Percentiles rank a stretch among this genome's conserved stretches.
Conservation (phyloP, 2,329 filamentous ascomycete genomes). For the Dothidotthia symphoricarpi region DNA sequence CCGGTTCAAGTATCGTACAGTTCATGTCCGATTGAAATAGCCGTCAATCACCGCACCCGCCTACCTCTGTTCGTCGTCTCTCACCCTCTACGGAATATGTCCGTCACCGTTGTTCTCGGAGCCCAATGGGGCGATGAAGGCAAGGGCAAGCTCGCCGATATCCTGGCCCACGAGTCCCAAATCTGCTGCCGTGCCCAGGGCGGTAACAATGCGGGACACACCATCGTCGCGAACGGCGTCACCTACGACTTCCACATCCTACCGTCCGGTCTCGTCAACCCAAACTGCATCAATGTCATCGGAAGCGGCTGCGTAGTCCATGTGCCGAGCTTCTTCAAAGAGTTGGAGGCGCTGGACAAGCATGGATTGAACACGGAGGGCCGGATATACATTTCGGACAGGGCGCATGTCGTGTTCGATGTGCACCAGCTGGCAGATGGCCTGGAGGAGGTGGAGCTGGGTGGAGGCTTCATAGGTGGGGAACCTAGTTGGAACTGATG, state of each 20-base stretch:
- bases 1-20: constrained; percentile 5
- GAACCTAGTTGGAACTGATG: constrained; percentile 8
- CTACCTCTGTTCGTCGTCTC: constrained; percentile 3
- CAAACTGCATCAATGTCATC: constrained; percentile 69
- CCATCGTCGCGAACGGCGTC: constrained; percentile 46
- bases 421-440: constrained; percentile 68
- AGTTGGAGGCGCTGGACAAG: constrained; percentile 59
- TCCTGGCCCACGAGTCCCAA: constrained; percentile 53
- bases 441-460: constrained; percentile 59
- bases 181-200: constrained; percentile 60
- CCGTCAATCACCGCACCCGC: constrained; percentile 17
- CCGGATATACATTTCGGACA: constrained; percentile 63
- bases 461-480: constrained; percentile 46
- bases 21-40: constrained; percentile 21
- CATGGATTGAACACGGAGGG: constrained; percentile 60
- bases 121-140: constrained; percentile 62
- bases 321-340: constrained; percentile 65
- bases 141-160: constrained; percentile 62
- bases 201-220: constrained; percentile 58
- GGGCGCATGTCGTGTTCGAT: constrained; percentile 64
- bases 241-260: constrained; percentile 48
- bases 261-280: constrained; percentile 67
- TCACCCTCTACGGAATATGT: constrained; percentile 32
- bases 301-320: constrained; percentile 66
- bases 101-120: constrained; percentile 59